phyloP scores from a whole-genome alignment of 345 rosid species.

The Isatis tinctoria region DNA sequence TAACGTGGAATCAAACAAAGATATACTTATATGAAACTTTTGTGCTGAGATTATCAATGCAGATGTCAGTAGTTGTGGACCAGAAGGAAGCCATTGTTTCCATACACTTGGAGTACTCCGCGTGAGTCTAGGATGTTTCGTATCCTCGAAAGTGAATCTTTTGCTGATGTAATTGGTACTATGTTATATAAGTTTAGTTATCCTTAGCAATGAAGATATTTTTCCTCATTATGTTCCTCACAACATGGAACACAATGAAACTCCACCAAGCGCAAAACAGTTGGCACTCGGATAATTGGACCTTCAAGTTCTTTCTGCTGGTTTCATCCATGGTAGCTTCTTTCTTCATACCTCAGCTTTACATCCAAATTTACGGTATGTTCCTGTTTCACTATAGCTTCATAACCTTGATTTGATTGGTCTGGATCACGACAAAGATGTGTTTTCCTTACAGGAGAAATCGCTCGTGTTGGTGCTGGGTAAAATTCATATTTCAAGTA shows the following conservation, averaged over 20 bases:
- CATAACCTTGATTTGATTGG: neutral
- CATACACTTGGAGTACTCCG: slow-evolving; percentile 78
- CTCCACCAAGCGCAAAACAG: slow-evolving; percentile 43
- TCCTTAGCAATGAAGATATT: slow-evolving; percentile 49
- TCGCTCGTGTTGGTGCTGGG: slow-evolving; percentile 91
- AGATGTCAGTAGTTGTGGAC: slow-evolving; percentile 72
- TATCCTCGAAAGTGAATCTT: slow-evolving; percentile 41
- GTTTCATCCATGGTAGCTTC: slow-evolving; percentile 46
- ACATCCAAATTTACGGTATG: slow-evolving; percentile 71
- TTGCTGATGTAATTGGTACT: neutral
- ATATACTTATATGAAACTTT: neutral
- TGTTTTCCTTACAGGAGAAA: slow-evolving; percentile 57
- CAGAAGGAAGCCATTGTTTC: slow-evolving; percentile 52
- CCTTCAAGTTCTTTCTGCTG: slow-evolving; percentile 47
- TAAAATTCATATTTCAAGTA: slow-evolving; percentile 32
- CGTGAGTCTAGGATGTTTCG: slow-evolving; percentile 88
- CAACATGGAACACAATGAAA: slow-evolving; percentile 59
- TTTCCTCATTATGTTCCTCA: slow-evolving; percentile 66
- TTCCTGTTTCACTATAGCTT: neutral
- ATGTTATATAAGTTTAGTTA: neutral
- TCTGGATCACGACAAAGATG: neutral
- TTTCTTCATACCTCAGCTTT: slow-evolving; percentile 58
- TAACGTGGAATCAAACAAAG: neutral
- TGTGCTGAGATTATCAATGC: slow-evolving; percentile 19
- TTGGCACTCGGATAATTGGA: slow-evolving; percentile 86